phyloP scores from a whole-genome alignment of 73 alveolate species.

The Tetrahymena thermophila region DNA sequence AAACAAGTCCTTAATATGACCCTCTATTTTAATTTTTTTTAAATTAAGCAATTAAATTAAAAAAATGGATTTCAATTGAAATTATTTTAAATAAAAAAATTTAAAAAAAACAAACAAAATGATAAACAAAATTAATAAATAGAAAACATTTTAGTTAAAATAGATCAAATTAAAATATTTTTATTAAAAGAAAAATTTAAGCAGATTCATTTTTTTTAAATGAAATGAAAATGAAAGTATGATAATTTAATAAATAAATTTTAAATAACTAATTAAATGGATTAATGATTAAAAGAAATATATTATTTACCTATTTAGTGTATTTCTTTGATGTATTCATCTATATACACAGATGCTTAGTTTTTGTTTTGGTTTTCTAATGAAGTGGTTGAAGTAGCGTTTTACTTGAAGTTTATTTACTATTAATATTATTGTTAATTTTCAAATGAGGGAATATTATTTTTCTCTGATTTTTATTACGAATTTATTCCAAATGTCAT shows the following conservation, averaged over 20 bases:
- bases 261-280: too few species aligned
- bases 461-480: not conserved
- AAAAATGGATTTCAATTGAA: too few species aligned
- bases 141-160: too few species aligned
- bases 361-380: not conserved
- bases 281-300: too few species aligned
- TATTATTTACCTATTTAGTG: not conserved
- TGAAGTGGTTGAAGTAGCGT: not conserved
- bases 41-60: not conserved
- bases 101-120: not conserved
- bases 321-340: not conserved
- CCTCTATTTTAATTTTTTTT: not conserved
- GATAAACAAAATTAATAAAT: not conserved
- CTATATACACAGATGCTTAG: not conserved
- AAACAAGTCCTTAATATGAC: not conserved
- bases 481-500: not conserved
- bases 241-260: too few species aligned
- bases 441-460: not conserved
- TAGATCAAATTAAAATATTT: too few species aligned
- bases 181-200: too few species aligned
- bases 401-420: not conserved
- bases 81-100: not conserved
- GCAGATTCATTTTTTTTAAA: too few species aligned
- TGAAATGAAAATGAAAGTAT: too few species aligned
- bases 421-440: not conserved